Evolutionary conservation across 495 filamentous ascomycete genomes (phyloP), one percentile per base, ranked within the genome.

Genomic region (Talaromyces thailandensis): DNA sequence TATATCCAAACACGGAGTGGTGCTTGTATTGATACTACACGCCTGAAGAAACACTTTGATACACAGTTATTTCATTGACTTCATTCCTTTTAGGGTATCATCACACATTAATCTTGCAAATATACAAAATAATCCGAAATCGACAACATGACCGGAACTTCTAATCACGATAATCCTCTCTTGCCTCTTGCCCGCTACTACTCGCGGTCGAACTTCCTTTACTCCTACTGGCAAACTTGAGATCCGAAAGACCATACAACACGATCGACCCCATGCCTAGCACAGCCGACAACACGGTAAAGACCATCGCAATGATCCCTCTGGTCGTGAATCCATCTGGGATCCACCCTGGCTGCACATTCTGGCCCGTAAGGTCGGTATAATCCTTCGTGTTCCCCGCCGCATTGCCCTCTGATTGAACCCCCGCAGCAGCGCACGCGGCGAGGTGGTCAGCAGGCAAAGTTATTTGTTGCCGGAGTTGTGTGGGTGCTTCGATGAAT

Each of bases 221-320:
- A 24, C n/a, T 23, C 6, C 18, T 35, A 35, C 29, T 32, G 3
- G n/a, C 26, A 35, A 63, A 63, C 60, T 68, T 68, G 37, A 67
- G 31, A 57, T 63, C 68, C 18, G 68, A 68, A 50, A 83, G 69
- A 0, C 84, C 88, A 69, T 88, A 95, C 81, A 86, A 85, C 0
- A 74, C 75, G 63, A 95, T 86, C 50, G 83, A 79, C 1, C 71
- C 80, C 45, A 92, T 76, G 4, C 91, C 91, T 12, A 90, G 37
- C 6, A 92, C 72, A 0, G 89, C 91, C 59, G 76, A 76, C 0
- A 93, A 50, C 59, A 75, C 72, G 68, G 87, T 91, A 64, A 92
- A 90, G 8, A 84, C 83, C 58, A 93, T 62, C 3, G 89, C 88
- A 0, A 89, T 84, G 50, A 89, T 86, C 0, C 91, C 91, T n/a